Evolutionary conservation across 2,329 filamentous ascomycete species (phyloP), one percentile per base, ranked within the genome.

Genomic region (Microcyclosporella mali): DNA sequence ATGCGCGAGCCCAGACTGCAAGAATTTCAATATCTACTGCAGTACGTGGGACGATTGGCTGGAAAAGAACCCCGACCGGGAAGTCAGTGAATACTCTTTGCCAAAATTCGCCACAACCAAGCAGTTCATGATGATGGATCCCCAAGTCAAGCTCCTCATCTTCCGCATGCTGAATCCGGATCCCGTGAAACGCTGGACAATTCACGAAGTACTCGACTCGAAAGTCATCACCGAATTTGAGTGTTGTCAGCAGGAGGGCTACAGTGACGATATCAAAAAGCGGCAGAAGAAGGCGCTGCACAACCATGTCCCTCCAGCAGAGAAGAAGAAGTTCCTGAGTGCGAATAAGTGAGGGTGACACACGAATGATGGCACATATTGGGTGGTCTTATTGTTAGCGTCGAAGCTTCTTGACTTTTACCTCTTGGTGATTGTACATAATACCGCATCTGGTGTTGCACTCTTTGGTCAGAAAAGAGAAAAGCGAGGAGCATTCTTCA

Each of bases 91-190:
- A 6, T 6, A n/a, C 6, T 14, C 15, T 7, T 41, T 56, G 70
- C 57, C 61, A 6, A 58, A 63, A 8, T 83, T 85, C 54, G 86
- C 85, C 12, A 77, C 82, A 49, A 66, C 71, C 19, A 75, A 78
- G 12, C 75, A 88, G 29, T 85, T 92, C 61, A 67, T 70, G 12
- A 71, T 66, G 30, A 69, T 88, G 50, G 81, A 84, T 21, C 77
- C 80, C 1, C 77, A 79, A 2, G 72, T 89, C 43, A 81, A 83
- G 46, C 79, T 82, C 9, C 68, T 94, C 3, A 66, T 94, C 9
- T 68, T 92, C 38, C 81, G 78, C 60, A 94, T 95, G 88, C 73
- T 94, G 25, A 81, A 94, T 62, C 87, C 88, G 0, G 70, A 88
- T 52, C 86, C 88, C 0, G 64, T 68, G 6, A 79, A 79, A 60